Evolutionary conservation across 2,329 filamentous ascomycete genomes (phyloP).

Genomic region (Botrytis aclada): DNA sequence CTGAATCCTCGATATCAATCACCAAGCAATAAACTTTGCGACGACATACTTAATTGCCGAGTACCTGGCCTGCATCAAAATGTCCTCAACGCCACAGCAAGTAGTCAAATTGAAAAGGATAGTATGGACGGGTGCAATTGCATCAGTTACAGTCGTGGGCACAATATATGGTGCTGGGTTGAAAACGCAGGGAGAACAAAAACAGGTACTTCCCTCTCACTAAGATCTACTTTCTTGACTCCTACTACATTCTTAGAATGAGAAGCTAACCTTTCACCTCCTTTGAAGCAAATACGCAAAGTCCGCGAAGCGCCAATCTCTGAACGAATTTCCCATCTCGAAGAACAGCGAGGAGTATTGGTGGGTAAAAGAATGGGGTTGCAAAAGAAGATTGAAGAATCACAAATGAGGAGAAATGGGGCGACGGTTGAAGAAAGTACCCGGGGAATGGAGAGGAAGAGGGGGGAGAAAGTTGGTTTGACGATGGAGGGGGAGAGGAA

Average conservation of each 20-base stretch:
- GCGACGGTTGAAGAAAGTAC: slow-evolving; percentile 41
- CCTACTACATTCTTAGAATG: not conserved
- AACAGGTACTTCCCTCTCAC: slow-evolving; percentile 43
- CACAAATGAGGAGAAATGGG: slow-evolving; percentile 43
- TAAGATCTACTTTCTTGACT: too few relatives aligned
- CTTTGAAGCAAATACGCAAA: slow-evolving; percentile 43
- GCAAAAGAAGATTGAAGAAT: slow-evolving; percentile 54
- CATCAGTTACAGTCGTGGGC: slow-evolving; percentile 55
- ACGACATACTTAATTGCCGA: not conserved
- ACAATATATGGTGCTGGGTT: slow-evolving; percentile 58
- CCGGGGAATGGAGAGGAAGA: slow-evolving; percentile 35
- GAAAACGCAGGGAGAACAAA: slow-evolving; percentile 51
- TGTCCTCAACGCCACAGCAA: slow-evolving; percentile 32
- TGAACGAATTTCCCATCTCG: slow-evolving; percentile 54
- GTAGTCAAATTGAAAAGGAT: slow-evolving; percentile 44
- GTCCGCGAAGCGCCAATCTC: slow-evolving; percentile 49
- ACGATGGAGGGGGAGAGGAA: not conserved
- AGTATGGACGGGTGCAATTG: slow-evolving; percentile 53
- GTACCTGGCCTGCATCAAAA: not conserved
- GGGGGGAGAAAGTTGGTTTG: slow-evolving; percentile 3
- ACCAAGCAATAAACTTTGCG: not conserved
- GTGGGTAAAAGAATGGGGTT: slow-evolving; percentile 50
- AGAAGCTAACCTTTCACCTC: not conserved
- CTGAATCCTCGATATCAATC: not conserved
- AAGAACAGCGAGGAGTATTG: slow-evolving; percentile 48